Base-by-base conservation (phyloP, 345 rosid genomes). In the Aquilaria sinensis region DNA sequence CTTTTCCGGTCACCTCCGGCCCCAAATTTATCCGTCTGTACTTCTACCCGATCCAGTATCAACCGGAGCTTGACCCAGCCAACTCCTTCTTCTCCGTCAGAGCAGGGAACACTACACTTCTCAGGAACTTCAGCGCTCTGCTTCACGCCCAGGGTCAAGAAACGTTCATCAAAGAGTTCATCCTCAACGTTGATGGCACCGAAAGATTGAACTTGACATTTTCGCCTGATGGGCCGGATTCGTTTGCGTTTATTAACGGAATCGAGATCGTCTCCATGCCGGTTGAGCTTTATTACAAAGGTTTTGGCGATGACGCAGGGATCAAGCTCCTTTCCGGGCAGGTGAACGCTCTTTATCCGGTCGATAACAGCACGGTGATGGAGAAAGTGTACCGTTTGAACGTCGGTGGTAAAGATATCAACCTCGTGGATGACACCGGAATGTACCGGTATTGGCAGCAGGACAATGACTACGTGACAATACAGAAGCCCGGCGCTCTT, bases 231-330 rank as follows among this genome's bases (percentile, higher is more conserved):
- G 51, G 45, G 9, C 48, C 72, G 10, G 43, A 58, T 6, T 37
- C 83, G 4, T 65, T 53, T 34, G 81, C 74, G 31, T 77, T 77
- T 15, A 53, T 77, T 30, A 77, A 74, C 37, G 81, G 81, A 0
- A 43, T 77, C n/a, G 73, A 74, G 53, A 71, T 77, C 12, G 69
- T 74, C 43, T 68, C 81, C 66, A 62, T 68, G 61, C 81, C 81
- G 12, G 31, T 11, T n/a, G 2, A 30, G 48, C 78, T 77, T 6
- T 75, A 74, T 50, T 77, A 71, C 47, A 29, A 10, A 10, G 2
- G 13, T 2, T 14, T 3, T 2, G 12, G 1, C 15, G 47, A 12
- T 12, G 37, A 56, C 29, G 1, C 5, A 9, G 54, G 48, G 16
- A 53, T 72, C 3, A 63, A 70, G 58, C 11, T 67, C 3, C 11